Conservation (phyloP, 176 grass and related monocot species). For the Dactylis glomerata region DNA sequence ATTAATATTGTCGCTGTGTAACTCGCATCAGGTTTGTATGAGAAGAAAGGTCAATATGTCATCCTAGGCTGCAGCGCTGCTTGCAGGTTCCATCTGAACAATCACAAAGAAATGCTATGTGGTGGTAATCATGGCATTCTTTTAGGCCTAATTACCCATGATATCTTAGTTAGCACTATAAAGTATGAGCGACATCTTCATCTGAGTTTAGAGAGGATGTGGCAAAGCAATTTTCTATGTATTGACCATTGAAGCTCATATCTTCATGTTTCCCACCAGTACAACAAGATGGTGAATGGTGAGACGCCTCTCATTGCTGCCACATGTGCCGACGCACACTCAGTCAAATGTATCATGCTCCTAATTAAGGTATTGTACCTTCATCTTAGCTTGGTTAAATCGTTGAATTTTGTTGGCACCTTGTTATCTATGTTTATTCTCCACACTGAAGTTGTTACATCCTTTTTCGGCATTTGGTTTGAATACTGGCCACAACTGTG, state of each 20-base stretch:
- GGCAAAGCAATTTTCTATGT: background rate
- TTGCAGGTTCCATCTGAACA: background rate
- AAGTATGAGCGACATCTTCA: background rate
- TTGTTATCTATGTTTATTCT: background rate
- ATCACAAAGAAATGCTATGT: background rate
- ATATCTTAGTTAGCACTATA: background rate
- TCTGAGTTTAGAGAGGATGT: background rate
- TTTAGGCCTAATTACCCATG: background rate
- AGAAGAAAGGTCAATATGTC: background rate
- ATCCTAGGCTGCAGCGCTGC: background rate
- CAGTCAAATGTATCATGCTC: conserved; percentile 24
- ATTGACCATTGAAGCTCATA: background rate
- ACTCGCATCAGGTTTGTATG: background rate
- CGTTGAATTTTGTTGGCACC: background rate
- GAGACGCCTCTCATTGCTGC: conserved; percentile 20
- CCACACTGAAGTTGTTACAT: background rate
- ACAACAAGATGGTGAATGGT: conserved; percentile 28
- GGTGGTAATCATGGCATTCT: conserved; percentile 3
- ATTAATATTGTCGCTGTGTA: background rate
- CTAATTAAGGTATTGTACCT: conserved; percentile 19
- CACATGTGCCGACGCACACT: background rate
- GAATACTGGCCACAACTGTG: background rate
- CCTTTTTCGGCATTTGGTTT: background rate
- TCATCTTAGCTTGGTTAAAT: background rate
- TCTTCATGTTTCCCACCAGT: background rate